phyloP scores from a whole-genome alignment of 352 stramenopile genomes.

The Thalassiosira hispida region DNA sequence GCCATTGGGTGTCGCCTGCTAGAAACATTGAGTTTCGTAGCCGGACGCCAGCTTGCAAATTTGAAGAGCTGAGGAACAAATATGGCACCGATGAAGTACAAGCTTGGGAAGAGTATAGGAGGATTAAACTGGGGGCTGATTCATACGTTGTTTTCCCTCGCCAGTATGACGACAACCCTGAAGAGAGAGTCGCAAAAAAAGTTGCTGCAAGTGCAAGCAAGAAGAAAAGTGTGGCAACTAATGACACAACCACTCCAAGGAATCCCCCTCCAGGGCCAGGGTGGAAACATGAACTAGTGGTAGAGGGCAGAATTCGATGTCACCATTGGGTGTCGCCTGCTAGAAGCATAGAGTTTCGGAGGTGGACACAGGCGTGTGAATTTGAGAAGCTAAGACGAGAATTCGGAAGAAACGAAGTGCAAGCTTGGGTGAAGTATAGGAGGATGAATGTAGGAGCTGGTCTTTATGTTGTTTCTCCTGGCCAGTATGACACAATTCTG shows the following conservation, averaged over 20 bases:
- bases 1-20: conserved; percentile 19
- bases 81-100: conserved; percentile 3
- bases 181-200: neutral
- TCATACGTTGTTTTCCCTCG: conserved; percentile 3
- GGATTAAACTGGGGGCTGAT: neutral
- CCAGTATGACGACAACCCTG: neutral
- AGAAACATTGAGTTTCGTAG: conserved; percentile 23
- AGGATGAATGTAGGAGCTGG: neutral
- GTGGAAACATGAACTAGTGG: neutral
- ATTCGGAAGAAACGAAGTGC: neutral
- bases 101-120: conserved; percentile 19
- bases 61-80: conserved; percentile 10
- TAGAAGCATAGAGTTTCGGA: conserved; percentile 15
- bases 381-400: conserved; percentile 6
- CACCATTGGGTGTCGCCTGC: conserved; percentile 6
- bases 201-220: neutral
- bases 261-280: conserved; percentile 10
- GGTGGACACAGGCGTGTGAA: neutral
- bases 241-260: neutral
- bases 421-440: conserved; percentile 20
- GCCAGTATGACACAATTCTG: neutral
- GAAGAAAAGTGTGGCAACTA: neutral
- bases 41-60: neutral
- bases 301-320: neutral
- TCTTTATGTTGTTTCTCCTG: neutral